Conservation (phyloP, 2,329 filamentous ascomycete species). For the Fusarium sp. region DNA sequence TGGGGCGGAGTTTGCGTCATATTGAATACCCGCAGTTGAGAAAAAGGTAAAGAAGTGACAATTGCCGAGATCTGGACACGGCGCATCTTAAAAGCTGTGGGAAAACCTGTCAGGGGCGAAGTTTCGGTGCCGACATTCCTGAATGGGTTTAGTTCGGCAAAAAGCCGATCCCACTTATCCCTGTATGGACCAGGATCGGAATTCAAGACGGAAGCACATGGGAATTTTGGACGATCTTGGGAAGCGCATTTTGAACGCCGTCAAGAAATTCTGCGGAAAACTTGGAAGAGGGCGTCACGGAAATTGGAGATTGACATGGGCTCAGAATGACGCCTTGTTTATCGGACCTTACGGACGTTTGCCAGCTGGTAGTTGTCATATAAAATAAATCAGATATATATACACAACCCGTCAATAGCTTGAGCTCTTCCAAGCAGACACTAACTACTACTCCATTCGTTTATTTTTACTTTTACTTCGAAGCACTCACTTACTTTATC, state of each 20-base stretch:
- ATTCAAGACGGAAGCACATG: neutral
- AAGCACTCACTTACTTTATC: no score
- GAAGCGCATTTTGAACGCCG: neutral
- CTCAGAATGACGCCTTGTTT: neutral
- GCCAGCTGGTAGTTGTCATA: neutral
- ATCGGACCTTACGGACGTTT: neutral
- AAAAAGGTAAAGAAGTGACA: neutral
- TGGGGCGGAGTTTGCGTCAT: slow-evolving; percentile 19
- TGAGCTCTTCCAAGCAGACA: neutral
- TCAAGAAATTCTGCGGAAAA: neutral
- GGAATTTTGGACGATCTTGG: neutral
- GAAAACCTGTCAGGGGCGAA: neutral
- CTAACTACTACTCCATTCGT: neutral
- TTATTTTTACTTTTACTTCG: neutral
- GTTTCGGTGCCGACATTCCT: slow-evolving; percentile 41
- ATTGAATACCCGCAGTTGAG: neutral
- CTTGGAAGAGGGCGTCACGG: neutral
- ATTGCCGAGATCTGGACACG: neutral
- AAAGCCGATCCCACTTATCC: neutral
- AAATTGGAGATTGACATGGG: neutral
- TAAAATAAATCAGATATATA: neutral
- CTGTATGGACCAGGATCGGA: neutral
- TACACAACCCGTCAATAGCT: neutral
- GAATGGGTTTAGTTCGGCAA: neutral
- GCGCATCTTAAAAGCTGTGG: slow-evolving; percentile 4